Conservation (phyloP, 75 land plant genomes). For the Picea glauca region DNA sequence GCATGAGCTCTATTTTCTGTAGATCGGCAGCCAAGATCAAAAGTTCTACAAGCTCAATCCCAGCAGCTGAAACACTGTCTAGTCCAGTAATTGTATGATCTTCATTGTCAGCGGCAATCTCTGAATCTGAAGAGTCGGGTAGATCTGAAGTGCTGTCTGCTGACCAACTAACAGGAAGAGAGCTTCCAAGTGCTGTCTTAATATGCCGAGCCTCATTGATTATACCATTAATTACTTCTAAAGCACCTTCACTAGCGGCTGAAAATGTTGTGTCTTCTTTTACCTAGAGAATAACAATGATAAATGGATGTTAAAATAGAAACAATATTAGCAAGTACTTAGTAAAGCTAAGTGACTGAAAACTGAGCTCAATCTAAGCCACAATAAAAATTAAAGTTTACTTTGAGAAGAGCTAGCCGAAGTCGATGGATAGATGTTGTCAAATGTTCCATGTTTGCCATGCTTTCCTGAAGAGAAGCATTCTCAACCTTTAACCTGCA, state of each 20-base stretch:
- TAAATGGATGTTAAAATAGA: not conserved
- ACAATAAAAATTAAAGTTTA: conserved; percentile 10
- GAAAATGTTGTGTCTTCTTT: conserved; percentile 28
- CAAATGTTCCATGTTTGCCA: conserved; percentile 73
- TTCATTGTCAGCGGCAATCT: conserved; percentile 9
- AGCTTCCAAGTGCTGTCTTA: conserved; percentile 79
- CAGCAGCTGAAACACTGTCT: conserved; percentile 60
- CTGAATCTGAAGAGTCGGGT: conserved; percentile 3
- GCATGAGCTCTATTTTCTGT: conserved; percentile 19
- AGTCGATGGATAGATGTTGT: conserved; percentile 64
- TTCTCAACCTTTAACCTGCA: conserved; percentile 82
- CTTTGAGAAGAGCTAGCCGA: conserved; percentile 62
- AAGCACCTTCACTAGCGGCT: conserved; percentile 14
- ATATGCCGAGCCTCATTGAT: conserved; percentile 61
- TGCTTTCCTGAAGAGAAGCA: conserved; percentile 84
- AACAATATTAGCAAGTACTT: not conserved
- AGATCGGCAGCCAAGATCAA: conserved; percentile 55
- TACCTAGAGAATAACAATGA: conserved; percentile 15
- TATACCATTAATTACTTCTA: conserved; percentile 47
- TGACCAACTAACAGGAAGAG: conserved; percentile 88
- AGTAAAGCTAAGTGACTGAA: not conserved
- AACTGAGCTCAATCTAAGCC: not conserved
- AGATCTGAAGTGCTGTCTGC: conserved; percentile 28
- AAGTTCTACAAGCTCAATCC: conserved; percentile 76
- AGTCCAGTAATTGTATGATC: conserved; percentile 24